Base-by-base conservation (phyloP, 495 filamentous ascomycete genomes). In the Talaromyces adpressus region DNA sequence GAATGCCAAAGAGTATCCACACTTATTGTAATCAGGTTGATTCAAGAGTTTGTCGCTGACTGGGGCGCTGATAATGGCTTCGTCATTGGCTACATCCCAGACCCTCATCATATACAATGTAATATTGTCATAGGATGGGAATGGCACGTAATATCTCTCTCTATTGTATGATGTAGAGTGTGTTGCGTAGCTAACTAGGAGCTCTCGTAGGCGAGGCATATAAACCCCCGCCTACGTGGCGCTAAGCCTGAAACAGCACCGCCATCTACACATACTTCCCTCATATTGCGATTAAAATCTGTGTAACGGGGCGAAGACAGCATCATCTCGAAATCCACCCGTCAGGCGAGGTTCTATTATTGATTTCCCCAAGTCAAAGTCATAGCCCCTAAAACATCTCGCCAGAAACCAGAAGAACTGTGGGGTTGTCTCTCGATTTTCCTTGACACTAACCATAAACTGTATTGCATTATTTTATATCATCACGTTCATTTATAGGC, bases 11-110 rank as follows among this genome's bases (percentile, higher is more conserved):
- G 27, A 27, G 14, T 16, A 25, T 54, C 52, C 25, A 29, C 52
- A 54, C 12, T 54, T 54, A 22, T 54, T 54, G 52, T 16, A 54
- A 54, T 54, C 52, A 54, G 18, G 52, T 54, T 54, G 18, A 27
- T 6, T 54, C 52, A 14, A 29, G 23, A 29, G 52, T 54, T 54
- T 54, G 52, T 54, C 52, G 6, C 52, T 9, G 52, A 54, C 52
- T 25, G 52, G 25, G 52, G 30, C 6, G 9, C 30, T 14, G 25
- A 54, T 54, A 27, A 54, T 54, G 18, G 3, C 18, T 54, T 54
- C 52, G 52, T 54, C 52, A 54, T 54, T 54, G 52, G 52, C 52
- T 54, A 29, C 23, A 54, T 29, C 52, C 29, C 20, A 29, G 20
- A 54, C 20, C 20, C 52, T 54, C 1, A 54, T 54, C 52, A 54